Evolutionary conservation across 352 stramenopile species (phyloP).

Genomic region (Sclerospora graminicola): DNA sequence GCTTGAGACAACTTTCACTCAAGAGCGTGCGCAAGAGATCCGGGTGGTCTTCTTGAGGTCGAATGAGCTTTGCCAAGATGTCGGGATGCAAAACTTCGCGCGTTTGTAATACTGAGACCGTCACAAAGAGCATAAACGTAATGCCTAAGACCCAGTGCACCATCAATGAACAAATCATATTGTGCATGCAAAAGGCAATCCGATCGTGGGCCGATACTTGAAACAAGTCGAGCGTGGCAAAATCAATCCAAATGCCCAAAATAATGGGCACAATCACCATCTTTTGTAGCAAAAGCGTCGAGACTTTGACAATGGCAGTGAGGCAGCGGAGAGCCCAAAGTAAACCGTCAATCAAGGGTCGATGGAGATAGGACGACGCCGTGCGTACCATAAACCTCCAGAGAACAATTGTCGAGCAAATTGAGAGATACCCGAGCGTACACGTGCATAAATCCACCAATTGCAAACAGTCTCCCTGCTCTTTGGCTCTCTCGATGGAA

Average conservation of each 20-base stretch:
- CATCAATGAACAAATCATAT: slow-evolving; percentile 88
- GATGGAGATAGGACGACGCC: slow-evolving; percentile 75
- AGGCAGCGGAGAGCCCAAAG: slow-evolving; percentile 73
- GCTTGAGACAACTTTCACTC: slow-evolving; percentile 88
- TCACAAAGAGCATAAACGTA: slow-evolving; percentile 97
- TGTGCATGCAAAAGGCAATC: slow-evolving; percentile 70
- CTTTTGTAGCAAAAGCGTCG: slow-evolving; percentile 93
- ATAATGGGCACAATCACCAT: slow-evolving; percentile 95
- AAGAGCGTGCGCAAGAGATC: slow-evolving; percentile 93
- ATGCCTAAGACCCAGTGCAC: slow-evolving; percentile 96
- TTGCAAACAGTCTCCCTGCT: slow-evolving; percentile 69
- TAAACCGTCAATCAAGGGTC: slow-evolving; percentile 67
- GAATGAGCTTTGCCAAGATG: slow-evolving; percentile 79
- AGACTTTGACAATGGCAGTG: slow-evolving; percentile 90
- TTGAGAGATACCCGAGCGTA: slow-evolving; percentile 64
- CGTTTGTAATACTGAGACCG: slow-evolving; percentile 91
- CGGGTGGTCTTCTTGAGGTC: slow-evolving; percentile 93
- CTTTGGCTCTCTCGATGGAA: slow-evolving; percentile 44
- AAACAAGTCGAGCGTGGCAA: slow-evolving; percentile 87
- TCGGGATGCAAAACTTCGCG: slow-evolving; percentile 93
- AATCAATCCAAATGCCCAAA: slow-evolving; percentile 90
- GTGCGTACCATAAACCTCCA: slow-evolving; percentile 81
- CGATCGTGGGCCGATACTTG: slow-evolving; percentile 63
- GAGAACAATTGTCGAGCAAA: slow-evolving; percentile 76
- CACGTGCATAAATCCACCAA: slow-evolving; percentile 81